These are phyloP conservation scores for Lanmaoa pseudosensibilis DNA, from an alignment of 768 basidiomycete species.

Conservation along the genomic window DNA sequence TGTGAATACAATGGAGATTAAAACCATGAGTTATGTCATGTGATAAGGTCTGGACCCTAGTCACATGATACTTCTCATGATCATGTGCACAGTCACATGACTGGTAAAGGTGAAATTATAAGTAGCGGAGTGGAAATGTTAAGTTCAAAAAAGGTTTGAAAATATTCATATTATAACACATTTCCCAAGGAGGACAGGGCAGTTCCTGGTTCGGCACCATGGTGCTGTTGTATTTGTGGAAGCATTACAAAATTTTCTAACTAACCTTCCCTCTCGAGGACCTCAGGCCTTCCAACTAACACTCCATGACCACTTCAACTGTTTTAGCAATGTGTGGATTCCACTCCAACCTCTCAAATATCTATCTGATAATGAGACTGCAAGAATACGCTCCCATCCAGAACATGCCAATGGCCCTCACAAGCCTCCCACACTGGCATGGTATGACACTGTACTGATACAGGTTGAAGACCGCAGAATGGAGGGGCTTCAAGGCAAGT, in stretches of 20 bases:
- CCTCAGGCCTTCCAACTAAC: neutral
- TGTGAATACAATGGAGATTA: no score
- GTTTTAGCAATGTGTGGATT: neutral
- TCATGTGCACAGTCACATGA: no score
- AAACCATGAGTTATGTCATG: no score
- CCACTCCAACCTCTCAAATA: neutral
- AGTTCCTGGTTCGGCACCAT: neutral
- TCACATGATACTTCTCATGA: no score
- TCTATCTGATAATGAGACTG: accelerated
- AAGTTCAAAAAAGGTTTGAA: no score
- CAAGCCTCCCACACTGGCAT: neutral
- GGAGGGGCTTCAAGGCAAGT: no score
- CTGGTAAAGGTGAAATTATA: no score
- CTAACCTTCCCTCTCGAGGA: neutral
- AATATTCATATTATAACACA: no score
- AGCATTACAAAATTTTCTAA: neutral
- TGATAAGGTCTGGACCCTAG: no score
- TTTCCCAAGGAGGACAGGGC: neutral
- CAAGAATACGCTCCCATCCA: neutral
- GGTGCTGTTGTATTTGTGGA: neutral
- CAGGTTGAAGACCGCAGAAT: neutral
- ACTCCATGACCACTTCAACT: neutral
- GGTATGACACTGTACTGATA: neutral
- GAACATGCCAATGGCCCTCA: neutral
- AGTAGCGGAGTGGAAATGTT: no score